Conservation (phyloP, 1,139 yeast species). For the Candida gigantensis region DNA sequence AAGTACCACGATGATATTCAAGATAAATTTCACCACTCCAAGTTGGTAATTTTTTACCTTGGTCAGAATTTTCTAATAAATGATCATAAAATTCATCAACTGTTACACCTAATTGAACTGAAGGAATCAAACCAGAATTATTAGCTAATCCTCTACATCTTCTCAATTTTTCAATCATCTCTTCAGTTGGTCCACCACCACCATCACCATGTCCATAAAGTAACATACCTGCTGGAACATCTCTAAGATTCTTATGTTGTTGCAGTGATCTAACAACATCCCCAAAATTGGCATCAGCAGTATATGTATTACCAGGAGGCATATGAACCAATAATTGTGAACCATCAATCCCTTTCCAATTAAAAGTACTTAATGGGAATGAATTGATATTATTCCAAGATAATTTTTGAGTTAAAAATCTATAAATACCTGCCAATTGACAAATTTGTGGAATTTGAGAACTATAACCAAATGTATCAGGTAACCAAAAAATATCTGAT, state of each 20-base stretch:
- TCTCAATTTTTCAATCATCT: slow-evolving; percentile 88
- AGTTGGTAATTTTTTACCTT: slow-evolving; percentile 70
- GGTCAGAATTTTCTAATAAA: slow-evolving; percentile 59
- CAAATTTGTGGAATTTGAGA: slow-evolving; percentile 94
- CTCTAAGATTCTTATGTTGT: slow-evolving; percentile 81
- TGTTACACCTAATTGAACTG: slow-evolving; percentile 72
- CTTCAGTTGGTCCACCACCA: slow-evolving; percentile 96
- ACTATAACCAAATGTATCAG: slow-evolving; percentile 96
- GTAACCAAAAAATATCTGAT: slow-evolving; percentile 85
- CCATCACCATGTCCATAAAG: slow-evolving; percentile 96
- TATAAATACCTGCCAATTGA: slow-evolving; percentile 76
- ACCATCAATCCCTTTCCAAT: slow-evolving; percentile 94
- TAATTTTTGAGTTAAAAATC: slow-evolving; percentile 88
- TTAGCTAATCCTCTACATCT: slow-evolving; percentile 87
- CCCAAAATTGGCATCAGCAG: slow-evolving; percentile 90
- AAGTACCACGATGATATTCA: slow-evolving; percentile 94
- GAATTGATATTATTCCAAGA: slow-evolving; percentile 94
- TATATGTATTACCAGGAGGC: slow-evolving; percentile 97
- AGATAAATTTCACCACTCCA: slow-evolving; percentile 95
- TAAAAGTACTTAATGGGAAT: slow-evolving; percentile 88
- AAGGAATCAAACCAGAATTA: slow-evolving; percentile 78
- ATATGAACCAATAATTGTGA: slow-evolving; percentile 91
- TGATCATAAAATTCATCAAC: slow-evolving; percentile 79
- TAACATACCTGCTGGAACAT: slow-evolving; percentile 77
- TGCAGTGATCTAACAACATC: slow-evolving; percentile 79